These are phyloP conservation scores for Aphanomyces cochlioides DNA, from an alignment of 352 stramenopile genomes.

Conservation along the genomic window DNA sequence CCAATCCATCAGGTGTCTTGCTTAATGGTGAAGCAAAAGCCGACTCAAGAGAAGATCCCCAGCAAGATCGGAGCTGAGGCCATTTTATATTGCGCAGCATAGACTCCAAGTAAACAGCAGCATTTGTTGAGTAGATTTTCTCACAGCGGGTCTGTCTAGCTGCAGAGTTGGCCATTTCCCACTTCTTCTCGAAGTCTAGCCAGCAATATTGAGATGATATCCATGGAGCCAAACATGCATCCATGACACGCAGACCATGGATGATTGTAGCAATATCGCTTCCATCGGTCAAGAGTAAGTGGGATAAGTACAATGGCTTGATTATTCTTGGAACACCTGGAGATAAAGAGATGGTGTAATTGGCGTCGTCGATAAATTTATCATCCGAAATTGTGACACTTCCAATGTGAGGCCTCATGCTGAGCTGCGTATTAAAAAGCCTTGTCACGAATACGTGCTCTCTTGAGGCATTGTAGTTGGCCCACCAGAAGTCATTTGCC, in stretches of 20 bases:
- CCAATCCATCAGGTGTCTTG: neutral
- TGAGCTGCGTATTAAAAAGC: constrained; percentile 2
- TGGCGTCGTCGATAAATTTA: neutral
- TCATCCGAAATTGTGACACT: neutral
- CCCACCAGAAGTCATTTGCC: constrained; percentile 30
- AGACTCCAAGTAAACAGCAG: constrained; percentile 26
- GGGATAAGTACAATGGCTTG: neutral
- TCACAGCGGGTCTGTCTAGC: constrained; percentile 14
- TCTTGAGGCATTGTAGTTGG: constrained; percentile 18
- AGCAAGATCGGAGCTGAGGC: constrained; percentile 2
- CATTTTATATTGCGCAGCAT: constrained; percentile 19
- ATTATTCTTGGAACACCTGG: neutral
- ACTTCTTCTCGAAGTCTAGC: constrained; percentile 25
- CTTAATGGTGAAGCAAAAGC: neutral
- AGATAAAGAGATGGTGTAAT: constrained; percentile 1
- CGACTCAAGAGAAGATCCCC: constrained; percentile 20
- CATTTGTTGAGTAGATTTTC: constrained; percentile 13
- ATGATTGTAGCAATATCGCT: neutral
- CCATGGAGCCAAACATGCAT: constrained; percentile 23
- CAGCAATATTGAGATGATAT: constrained; percentile 30
- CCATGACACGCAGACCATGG: neutral
- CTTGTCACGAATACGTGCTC: neutral
- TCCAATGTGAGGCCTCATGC: neutral
- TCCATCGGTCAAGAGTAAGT: neutral
- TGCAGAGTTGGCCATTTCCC: constrained; percentile 24